Evolutionary conservation across 805 yeast genomes (phyloP), one percentile per base, ranked within the genome.

Genomic region (Saccharomycopsis babjevae): DNA sequence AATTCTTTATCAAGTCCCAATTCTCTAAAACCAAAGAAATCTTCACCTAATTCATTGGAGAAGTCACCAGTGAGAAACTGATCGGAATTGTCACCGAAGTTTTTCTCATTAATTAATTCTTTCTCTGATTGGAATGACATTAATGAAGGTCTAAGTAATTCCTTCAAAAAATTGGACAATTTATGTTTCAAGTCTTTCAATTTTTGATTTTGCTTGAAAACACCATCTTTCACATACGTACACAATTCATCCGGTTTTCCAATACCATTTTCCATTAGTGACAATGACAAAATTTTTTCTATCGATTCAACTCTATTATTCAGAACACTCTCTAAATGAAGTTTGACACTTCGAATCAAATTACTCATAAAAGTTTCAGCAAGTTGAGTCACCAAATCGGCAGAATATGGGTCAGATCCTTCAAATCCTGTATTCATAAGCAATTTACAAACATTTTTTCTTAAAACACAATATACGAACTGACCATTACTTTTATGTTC

Each of bases 11-110:
- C 98, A 59, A 94, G 75, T 0, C 99, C 99, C 56, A 94, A 77
- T 66, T 93, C 98, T 69, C 82, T 88, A 77, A 94, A 96, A 0
- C 99, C 99, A 75, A 96, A 96, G 79, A 92, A 94, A 74, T 94
- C 99, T 68, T 93, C 99, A 6, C 98, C 99, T 43, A 94, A 75
- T 63, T 92, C 97, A 67, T 83, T 86, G 1, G 97, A 87, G 71
- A 94, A 94, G 68, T 92, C 97, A 61, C 99, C 99, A 36, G 94
- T 88, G 66, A 93, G 74, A 70, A 92, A 94, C 72, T 93, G 97
- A 65, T 94, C 97, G 68, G 96, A 87, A 68, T 90, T 89, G 69
- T 96, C 99, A 43, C 77, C 83, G 71, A 94, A 94, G 65, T 84
- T 87, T 59, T 81, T 79, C 68, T 92, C 98, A 58, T 81, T 84